phyloP scores from a whole-genome alignment of 2,329 filamentous ascomycete genomes.

The Xylaria hypoxylon region DNA sequence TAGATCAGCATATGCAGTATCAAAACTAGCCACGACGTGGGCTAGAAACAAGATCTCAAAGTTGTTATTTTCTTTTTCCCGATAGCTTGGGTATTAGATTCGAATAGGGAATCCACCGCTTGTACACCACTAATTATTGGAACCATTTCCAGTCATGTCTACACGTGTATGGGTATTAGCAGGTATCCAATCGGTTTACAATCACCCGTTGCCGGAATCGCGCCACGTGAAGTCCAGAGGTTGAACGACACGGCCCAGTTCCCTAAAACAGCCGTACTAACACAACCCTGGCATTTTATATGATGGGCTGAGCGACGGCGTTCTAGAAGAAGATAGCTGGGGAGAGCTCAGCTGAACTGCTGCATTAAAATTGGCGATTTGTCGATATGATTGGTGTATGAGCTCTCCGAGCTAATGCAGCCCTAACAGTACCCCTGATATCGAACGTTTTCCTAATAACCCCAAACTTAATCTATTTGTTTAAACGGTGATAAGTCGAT shows the following conservation, averaged over 20 bases:
- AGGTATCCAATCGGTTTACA: neutral
- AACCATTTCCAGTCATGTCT: neutral
- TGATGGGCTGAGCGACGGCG: conserved; percentile 5
- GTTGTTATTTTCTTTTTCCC: neutral
- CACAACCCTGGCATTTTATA: neutral
- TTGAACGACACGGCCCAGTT: neutral
- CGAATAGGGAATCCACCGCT: neutral
- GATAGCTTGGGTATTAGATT: neutral
- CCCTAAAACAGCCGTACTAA: conserved; percentile 1
- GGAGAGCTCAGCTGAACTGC: conserved; percentile 20
- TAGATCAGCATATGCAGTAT: neutral
- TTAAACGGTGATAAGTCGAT: too few species aligned
- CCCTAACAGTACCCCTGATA: conserved; percentile 10
- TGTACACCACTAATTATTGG: too few species aligned
- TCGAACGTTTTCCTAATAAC: neutral
- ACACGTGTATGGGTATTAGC: neutral
- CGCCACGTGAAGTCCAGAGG: neutral
- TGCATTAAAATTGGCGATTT: neutral
- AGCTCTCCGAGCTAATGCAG: conserved; percentile 4
- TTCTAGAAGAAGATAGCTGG: conserved; percentile 8
- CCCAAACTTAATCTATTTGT: neutral
- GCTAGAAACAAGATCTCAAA: neutral
- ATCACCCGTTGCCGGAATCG: neutral
- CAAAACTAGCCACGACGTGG: neutral
- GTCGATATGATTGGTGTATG: conserved; percentile 4